phyloP scores from a whole-genome alignment of 257 asterid genomes.

The Scutellaria minor region DNA sequence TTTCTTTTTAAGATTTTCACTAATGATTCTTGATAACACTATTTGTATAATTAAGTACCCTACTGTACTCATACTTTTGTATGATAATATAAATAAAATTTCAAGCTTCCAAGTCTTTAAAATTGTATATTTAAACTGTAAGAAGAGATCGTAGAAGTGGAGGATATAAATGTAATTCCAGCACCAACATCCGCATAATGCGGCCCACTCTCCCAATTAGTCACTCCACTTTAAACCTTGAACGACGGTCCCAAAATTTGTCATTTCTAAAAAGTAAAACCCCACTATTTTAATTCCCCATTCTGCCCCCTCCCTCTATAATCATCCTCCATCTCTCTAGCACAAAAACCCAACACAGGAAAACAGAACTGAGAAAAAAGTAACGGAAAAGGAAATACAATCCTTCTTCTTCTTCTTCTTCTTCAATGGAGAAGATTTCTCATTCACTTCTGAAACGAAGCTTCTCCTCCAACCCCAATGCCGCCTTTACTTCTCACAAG shows the following conservation, averaged over 20 bases:
- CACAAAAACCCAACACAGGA: slow-evolving; percentile 6
- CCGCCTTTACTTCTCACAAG: slow-evolving; percentile 58
- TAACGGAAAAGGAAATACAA: slow-evolving; percentile 2
- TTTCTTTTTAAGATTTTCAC: too few relatives aligned
- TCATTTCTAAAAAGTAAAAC: slow-evolving; percentile 23
- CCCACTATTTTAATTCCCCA: slow-evolving; percentile 15
- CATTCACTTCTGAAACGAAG: slow-evolving; percentile 63
- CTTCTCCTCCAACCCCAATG: slow-evolving; percentile 48
- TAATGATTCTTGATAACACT: too few relatives aligned
- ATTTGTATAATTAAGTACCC: too few relatives aligned
- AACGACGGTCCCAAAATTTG: slow-evolving; percentile 33
- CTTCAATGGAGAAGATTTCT: slow-evolving; percentile 61
- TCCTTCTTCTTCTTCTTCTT: slow-evolving; percentile 11
- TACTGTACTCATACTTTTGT: too few relatives aligned
- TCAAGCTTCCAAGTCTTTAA: too few relatives aligned
- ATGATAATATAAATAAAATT: too few relatives aligned
- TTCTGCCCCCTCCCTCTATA: slow-evolving; percentile 37
- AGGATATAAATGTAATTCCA: slow-evolving; percentile 37
- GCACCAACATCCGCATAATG: slow-evolving; percentile 20
- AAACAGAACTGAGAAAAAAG: background rate
- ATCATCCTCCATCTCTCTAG: background rate
- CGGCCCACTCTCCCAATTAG: slow-evolving; percentile 24
- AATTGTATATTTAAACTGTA: background rate
- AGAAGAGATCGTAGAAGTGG: background rate
- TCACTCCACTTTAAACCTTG: slow-evolving; percentile 11